These are phyloP conservation scores for Lactarius akahatsu DNA, from an alignment of 768 basidiomycete genomes.

Conservation along the genomic window DNA sequence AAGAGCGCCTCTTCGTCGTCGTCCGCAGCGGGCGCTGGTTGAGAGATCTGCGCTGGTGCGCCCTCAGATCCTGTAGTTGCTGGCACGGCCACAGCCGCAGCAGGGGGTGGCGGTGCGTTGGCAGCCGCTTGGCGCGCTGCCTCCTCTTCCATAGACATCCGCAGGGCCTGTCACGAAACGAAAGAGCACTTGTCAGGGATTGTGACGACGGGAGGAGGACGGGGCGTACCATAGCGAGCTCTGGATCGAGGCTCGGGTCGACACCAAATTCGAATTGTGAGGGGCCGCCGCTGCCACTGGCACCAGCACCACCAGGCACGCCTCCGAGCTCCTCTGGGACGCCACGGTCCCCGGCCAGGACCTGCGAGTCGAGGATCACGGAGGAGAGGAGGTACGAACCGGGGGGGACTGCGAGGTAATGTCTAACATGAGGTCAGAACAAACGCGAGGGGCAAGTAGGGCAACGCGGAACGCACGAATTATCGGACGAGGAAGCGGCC, in stretches of 20 bases:
- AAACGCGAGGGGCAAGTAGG: background rate
- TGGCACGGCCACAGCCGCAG: slow-evolving; percentile 38
- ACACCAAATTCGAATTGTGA: slow-evolving; percentile 78
- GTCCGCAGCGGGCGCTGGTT: slow-evolving; percentile 46
- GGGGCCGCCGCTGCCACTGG: slow-evolving; percentile 34
- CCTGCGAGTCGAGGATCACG: slow-evolving; percentile 71
- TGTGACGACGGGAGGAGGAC: background rate
- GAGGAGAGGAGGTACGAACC: slow-evolving; percentile 84
- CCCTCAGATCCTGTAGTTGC: slow-evolving; percentile 35
- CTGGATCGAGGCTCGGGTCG: slow-evolving; percentile 93
- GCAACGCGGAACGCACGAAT: slow-evolving; percentile 63
- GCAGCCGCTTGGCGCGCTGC: slow-evolving; percentile 67
- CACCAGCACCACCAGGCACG: slow-evolving; percentile 46
- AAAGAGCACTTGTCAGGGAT: background rate
- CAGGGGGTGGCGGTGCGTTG: slow-evolving; percentile 37
- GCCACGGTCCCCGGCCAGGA: slow-evolving; percentile 77
- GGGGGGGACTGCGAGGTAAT: slow-evolving; percentile 76
- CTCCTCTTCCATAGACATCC: slow-evolving; percentile 97
- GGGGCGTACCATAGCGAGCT: slow-evolving; percentile 84
- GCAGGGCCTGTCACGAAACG: slow-evolving; percentile 64
- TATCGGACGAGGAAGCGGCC: slow-evolving; percentile 74
- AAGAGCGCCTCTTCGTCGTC: slow-evolving; percentile 79
- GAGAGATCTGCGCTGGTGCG: slow-evolving; percentile 33
- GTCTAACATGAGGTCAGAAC: slow-evolving; percentile 45
- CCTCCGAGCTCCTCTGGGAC: slow-evolving; percentile 59